phyloP scores from a whole-genome alignment of 345 rosid species.

The Eucalyptus rudis region DNA sequence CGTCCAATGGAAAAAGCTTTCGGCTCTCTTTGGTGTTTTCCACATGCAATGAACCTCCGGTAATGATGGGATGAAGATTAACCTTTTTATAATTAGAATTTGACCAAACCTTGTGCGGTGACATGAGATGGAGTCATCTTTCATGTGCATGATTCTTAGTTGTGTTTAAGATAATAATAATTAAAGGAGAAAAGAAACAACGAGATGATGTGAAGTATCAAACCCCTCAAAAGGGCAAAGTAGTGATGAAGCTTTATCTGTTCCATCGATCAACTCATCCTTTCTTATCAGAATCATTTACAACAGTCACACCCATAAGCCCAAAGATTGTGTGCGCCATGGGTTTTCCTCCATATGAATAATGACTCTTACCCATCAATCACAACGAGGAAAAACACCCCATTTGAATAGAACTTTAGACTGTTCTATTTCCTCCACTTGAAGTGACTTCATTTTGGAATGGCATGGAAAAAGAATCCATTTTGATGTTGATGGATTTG shows the following conservation, averaged over 20 bases:
- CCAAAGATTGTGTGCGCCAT: background rate
- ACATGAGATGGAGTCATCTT: background rate
- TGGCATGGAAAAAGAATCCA: background rate
- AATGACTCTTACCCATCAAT: background rate
- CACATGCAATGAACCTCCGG: background rate
- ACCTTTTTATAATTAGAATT: background rate
- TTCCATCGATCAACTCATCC: background rate
- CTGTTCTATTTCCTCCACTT: background rate
- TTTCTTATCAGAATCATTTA: background rate
- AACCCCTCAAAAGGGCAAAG: background rate
- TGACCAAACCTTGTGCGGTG: background rate
- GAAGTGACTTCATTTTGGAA: background rate
- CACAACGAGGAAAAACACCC: background rate
- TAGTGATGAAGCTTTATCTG: background rate
- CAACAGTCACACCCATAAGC: background rate
- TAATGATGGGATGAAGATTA: background rate
- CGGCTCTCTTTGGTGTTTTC: background rate
- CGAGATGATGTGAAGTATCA: background rate
- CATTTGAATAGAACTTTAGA: background rate
- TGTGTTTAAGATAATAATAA: background rate
- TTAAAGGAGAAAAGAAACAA: background rate
- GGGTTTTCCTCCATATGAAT: background rate
- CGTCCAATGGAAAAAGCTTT: background rate
- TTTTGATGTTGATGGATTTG: background rate
- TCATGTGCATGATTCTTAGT: background rate